These are phyloP conservation scores for Saccharomycopsis amapae DNA, from an alignment of 805 yeast genomes.

Conservation along the genomic window DNA sequence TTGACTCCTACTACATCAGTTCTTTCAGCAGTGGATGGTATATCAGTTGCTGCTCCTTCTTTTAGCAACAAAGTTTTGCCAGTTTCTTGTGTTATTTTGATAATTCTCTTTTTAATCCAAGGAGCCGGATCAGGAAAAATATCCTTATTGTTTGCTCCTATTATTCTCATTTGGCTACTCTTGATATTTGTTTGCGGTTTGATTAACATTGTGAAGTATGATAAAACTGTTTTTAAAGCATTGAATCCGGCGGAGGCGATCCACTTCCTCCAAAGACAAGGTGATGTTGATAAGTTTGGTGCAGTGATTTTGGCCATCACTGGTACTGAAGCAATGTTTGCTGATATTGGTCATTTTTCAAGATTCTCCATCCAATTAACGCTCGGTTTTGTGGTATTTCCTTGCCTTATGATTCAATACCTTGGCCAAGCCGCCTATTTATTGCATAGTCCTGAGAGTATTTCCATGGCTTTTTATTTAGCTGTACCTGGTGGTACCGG, in stretches of 20 bases:
- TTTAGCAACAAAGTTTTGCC: conserved; percentile 37
- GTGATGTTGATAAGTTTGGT: conserved; percentile 39
- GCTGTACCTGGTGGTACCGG: conserved; percentile 45
- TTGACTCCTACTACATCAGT: conserved; percentile 61
- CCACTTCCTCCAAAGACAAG: conserved; percentile 31
- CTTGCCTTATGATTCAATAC: conserved; percentile 44
- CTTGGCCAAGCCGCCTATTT: conserved; percentile 53
- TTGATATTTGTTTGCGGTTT: conserved; percentile 40
- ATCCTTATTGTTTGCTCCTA: conserved; percentile 47
- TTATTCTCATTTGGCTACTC: conserved; percentile 45
- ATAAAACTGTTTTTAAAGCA: conserved; percentile 39
- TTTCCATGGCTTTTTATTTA: conserved; percentile 39
- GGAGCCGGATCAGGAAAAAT: conserved; percentile 43
- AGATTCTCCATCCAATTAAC: conserved; percentile 43
- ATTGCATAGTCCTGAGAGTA: conserved; percentile 33
- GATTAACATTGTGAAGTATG: conserved; percentile 34
- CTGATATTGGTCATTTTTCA: conserved; percentile 54
- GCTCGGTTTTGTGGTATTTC: conserved; percentile 40
- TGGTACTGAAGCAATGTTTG: conserved; percentile 60
- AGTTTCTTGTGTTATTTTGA: conserved; percentile 41
- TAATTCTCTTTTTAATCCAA: conserved; percentile 41
- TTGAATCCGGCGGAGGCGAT: conserved; percentile 48
- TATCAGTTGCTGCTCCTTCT: conserved; percentile 44
- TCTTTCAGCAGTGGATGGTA: conserved; percentile 49
- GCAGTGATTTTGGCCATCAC: conserved; percentile 50